Conservation (phyloP, 1,284 basidiomycete genomes). For the Xerocomus minutiporus region DNA sequence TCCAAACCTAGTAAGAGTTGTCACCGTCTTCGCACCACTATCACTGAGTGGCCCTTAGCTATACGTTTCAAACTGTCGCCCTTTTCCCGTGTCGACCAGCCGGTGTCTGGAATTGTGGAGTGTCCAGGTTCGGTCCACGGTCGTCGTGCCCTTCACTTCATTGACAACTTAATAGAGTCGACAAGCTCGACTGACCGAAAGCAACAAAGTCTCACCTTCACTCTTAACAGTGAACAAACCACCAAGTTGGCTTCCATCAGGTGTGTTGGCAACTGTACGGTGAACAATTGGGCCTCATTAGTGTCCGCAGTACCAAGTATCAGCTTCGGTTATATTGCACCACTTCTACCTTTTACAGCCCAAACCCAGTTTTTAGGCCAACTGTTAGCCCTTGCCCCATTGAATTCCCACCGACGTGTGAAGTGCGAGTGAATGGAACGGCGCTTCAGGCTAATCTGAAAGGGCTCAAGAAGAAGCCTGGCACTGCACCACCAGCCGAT, state of each 20-base stretch:
- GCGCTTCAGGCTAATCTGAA: constrained; percentile 76
- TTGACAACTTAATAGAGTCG: constrained; percentile 56
- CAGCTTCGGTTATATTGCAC: constrained; percentile 91
- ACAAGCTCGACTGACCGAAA: constrained; percentile 70
- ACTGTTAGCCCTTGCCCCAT: constrained; percentile 60
- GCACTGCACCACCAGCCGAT: constrained; percentile 89
- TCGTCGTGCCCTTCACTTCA: constrained; percentile 1
- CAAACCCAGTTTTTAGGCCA: constrained; percentile 49
- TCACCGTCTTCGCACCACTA: background rate
- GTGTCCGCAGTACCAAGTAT: constrained; percentile 52
- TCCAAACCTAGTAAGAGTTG: constrained; percentile 30
- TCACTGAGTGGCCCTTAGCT: constrained; percentile 35
- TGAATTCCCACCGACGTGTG: constrained; percentile 89
- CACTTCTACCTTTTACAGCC: constrained; percentile 76
- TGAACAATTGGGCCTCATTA: constrained; percentile 10
- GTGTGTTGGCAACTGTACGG: constrained; percentile 33
- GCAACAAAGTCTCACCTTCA: constrained; percentile 56
- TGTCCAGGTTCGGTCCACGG: constrained; percentile 58
- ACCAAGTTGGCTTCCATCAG: constrained; percentile 52
- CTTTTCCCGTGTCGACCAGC: constrained; percentile 67
- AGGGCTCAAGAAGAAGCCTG: constrained; percentile 95
- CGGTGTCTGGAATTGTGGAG: constrained; percentile 59
- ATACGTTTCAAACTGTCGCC: constrained; percentile 79
- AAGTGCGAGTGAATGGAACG: constrained; percentile 79
- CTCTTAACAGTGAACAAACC: constrained; percentile 59